Evolutionary conservation across 306 rosid species (phyloP).

Genomic region (Citrullus amarus): DNA sequence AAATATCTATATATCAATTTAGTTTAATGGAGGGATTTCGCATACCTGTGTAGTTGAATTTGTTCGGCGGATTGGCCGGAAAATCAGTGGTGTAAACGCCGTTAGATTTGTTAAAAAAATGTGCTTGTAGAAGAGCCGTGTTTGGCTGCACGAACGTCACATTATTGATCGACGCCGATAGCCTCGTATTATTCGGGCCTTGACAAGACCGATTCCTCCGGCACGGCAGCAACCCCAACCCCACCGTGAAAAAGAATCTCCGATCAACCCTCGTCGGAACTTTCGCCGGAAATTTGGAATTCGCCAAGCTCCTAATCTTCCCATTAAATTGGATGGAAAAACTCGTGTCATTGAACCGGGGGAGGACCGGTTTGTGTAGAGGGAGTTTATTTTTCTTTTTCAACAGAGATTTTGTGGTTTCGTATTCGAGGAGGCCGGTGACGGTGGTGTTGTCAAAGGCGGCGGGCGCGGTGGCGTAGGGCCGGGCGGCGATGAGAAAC

Average conservation of each 20-base stretch:
- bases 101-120: slow-evolving; percentile 43
- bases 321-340: slow-evolving; percentile 37
- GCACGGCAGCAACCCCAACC: slow-evolving; percentile 41
- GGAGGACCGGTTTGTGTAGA: slow-evolving; percentile 22
- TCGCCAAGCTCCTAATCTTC: slow-evolving; percentile 39
- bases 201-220: slow-evolving; percentile 31
- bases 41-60: slow-evolving; percentile 54
- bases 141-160: slow-evolving; percentile 59
- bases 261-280: slow-evolving; percentile 38
- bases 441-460: slow-evolving; percentile 58
- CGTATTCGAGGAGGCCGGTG: slow-evolving; percentile 46
- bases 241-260: slow-evolving; percentile 53
- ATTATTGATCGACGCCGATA: slow-evolving; percentile 45
- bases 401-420: slow-evolving; percentile 9
- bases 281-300: slow-evolving; percentile 40
- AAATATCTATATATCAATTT: too few relatives aligned
- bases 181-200: slow-evolving; percentile 48
- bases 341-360: slow-evolving; percentile 38
- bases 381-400: slow-evolving; percentile 1
- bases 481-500: slow-evolving; percentile 44
- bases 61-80: slow-evolving; percentile 46
- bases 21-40: too few relatives aligned
- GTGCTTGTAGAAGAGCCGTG: slow-evolving; percentile 57
- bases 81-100: slow-evolving; percentile 32
- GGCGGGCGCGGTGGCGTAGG: slow-evolving; percentile 51